Evolutionary conservation across 345 rosid genomes (phyloP), one percentile per base, ranked within the genome.

Genomic region (Microthlaspi erraticum): DNA sequence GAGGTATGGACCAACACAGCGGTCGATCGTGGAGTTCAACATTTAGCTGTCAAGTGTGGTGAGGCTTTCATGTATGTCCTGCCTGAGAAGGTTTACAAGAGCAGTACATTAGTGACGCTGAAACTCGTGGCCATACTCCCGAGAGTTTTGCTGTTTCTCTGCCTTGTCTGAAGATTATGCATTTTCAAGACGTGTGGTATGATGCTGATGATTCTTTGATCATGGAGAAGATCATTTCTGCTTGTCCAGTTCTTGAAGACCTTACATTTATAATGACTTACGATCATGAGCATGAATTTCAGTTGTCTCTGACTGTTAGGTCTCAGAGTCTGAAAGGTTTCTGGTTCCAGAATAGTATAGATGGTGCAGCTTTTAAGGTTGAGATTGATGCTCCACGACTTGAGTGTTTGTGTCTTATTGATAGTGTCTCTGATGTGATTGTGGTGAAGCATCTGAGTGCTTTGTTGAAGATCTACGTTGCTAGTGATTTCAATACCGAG

Each of bases 301-400:
- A 9, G 13, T 1, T 8, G 12, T 10, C 10, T 10, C 43, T 39
- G 13, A 8, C 26, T 34, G 65, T 68, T 23, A 55, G 14, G 7
- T 68, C 73, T 56, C 36, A 10, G 38, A 13, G 56, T 12, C 26
- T 68, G 4, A 68, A 44, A 18, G n/a, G 17, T 9, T 8, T 38
- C 42, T 8, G 0, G 42, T 10, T 38, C 3, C 11, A 10, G 12
- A 9, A 10, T 10, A 10, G 12, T 38, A 8, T 10, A 5, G 0
- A 1, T 7, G 12, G 18, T 37, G 38, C n/a, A 0, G 18, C 18
- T 13, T 43, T 6, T 44, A 1, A 20, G 0, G 64, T 68, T 42
- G 54, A 56, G 42, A 56, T 68, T n/a, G 64, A 68, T 56, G 46
- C 64, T 56, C 64, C 73, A 43, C 1, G 38, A 14, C 57, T 57